Evolutionary conservation across 2,329 filamentous ascomycete genomes (phyloP), one percentile per base, ranked within the genome.

Genomic region (Nakataea oryzae): DNA sequence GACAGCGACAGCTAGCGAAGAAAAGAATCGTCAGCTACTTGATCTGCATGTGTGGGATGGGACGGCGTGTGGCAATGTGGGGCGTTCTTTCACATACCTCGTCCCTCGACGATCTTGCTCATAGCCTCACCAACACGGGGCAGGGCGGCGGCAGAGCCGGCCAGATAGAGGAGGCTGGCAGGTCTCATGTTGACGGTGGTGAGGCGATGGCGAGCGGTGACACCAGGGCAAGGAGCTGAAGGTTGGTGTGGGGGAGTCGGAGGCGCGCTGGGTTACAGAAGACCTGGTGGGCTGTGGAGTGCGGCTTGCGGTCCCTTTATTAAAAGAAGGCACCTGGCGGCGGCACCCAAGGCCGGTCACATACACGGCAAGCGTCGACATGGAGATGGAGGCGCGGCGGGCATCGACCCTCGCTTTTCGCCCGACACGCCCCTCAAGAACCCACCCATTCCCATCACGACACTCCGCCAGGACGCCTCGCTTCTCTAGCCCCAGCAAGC

Each of bases 1-100:
- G 59, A 76, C 68, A 4, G 64, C 55, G 26, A 65, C 65, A 32
- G 60, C 62, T 58, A 30, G 54, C 17, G 54, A 56, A 24, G 26
- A 56, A 50, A 50, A 24, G 17, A 24, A n/a, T 50, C 17, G 21
- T 50, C 5, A 50, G 21, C 24, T 21, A 30, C 9, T 9, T 32
- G 28, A 21, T n/a, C 28, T 26, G 21, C n/a, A n/a, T 13, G 17
- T 32, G 30, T 11, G 32, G n/a, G 54, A 14, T n/a, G n/a, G 21
- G 32, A 32, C 29, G 50, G 27, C 17, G 24, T 3, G 32, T 55
- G 5, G 29, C 29, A 56, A 32, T 9, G 24, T 3, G 32, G 30
- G 5, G 29, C 29, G 41, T 30, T 9, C 13, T 26, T 57, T 13
- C 11, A 28, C 54, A 41, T 57, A 61, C 60, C 54, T 57, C 26